These are phyloP conservation scores for Atalantia buxifolia DNA, from an alignment of 345 rosid species.

Conservation along the genomic window DNA sequence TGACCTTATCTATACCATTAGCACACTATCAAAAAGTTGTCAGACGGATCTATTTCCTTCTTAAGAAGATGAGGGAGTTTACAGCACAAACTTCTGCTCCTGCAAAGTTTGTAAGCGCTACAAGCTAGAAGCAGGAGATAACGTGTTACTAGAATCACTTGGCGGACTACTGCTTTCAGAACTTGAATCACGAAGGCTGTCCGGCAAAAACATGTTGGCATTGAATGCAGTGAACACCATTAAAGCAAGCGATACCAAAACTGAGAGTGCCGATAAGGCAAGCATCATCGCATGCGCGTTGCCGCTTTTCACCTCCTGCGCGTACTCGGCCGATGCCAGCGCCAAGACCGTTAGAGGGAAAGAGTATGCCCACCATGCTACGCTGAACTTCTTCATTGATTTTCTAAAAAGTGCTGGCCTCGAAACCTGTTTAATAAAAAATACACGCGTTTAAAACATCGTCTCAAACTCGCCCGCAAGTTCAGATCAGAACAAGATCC, in stretches of 20 bases:
- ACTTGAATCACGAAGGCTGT: background rate
- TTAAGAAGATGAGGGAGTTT: background rate
- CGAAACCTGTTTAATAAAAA: constrained; percentile 7
- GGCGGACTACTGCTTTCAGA: background rate
- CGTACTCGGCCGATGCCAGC: constrained; percentile 29
- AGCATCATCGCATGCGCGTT: constrained; percentile 27
- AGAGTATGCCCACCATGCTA: constrained; percentile 49
- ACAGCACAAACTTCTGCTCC: background rate
- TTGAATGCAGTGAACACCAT: constrained; percentile 22
- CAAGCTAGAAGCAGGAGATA: background rate
- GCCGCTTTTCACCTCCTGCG: constrained; percentile 28
- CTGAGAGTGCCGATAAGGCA: constrained; percentile 26
- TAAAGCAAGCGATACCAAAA: constrained; percentile 23
- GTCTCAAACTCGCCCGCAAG: background rate
- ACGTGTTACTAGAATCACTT: background rate
- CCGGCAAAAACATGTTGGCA: background rate
- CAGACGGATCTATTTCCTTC: background rate
- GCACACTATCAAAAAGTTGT: background rate
- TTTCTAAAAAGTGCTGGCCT: constrained; percentile 36
- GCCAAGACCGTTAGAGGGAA: constrained; percentile 38
- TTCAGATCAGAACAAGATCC: too few relatives aligned
- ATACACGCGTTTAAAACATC: background rate
- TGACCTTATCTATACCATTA: too few relatives aligned
- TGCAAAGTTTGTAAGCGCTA: background rate
- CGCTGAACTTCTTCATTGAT: constrained; percentile 36